Conservation (phyloP, 2,329 filamentous ascomycete species). For the Beauveria scarabaeidicola region DNA sequence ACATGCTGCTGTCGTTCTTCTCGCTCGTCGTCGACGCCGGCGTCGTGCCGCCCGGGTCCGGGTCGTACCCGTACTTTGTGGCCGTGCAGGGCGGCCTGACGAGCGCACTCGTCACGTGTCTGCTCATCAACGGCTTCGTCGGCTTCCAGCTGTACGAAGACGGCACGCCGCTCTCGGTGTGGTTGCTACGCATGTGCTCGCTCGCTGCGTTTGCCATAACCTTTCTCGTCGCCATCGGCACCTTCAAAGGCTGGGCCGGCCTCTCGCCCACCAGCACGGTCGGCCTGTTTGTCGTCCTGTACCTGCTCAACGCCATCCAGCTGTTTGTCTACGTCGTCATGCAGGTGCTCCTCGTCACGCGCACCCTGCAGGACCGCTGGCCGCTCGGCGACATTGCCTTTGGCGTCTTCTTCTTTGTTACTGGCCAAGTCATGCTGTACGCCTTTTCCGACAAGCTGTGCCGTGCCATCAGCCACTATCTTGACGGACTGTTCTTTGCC, state of each 20-base stretch:
- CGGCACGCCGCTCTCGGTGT: slow-evolving; percentile 85
- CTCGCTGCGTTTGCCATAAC: slow-evolving; percentile 75
- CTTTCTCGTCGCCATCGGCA: slow-evolving; percentile 80
- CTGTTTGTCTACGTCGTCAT: slow-evolving; percentile 77
- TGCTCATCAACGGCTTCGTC: slow-evolving; percentile 95
- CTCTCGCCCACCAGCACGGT: slow-evolving; percentile 77
- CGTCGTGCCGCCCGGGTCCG: slow-evolving; percentile 75
- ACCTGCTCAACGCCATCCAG: slow-evolving; percentile 82
- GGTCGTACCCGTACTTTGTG: slow-evolving; percentile 82
- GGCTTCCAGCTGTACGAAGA: slow-evolving; percentile 98
- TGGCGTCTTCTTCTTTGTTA: slow-evolving; percentile 82
- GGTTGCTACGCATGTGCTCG: slow-evolving; percentile 77
- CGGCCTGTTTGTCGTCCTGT: slow-evolving; percentile 84
- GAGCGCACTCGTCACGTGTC: slow-evolving; percentile 77
- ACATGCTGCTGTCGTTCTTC: slow-evolving; percentile 79
- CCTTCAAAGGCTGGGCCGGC: slow-evolving; percentile 87
- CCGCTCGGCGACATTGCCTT: slow-evolving; percentile 87
- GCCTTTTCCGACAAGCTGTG: slow-evolving; percentile 83
- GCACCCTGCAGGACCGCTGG: slow-evolving; percentile 92
- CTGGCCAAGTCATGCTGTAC: slow-evolving; percentile 88
- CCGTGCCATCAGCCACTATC: slow-evolving; percentile 74
- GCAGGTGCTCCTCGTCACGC: slow-evolving; percentile 80
- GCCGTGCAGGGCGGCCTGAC: slow-evolving; percentile 77
- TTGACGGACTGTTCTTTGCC: slow-evolving; percentile 90
- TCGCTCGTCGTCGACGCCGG: slow-evolving; percentile 89